Conservation (phyloP, 1,284 basidiomycete genomes). For the Fomes fomentarius region DNA sequence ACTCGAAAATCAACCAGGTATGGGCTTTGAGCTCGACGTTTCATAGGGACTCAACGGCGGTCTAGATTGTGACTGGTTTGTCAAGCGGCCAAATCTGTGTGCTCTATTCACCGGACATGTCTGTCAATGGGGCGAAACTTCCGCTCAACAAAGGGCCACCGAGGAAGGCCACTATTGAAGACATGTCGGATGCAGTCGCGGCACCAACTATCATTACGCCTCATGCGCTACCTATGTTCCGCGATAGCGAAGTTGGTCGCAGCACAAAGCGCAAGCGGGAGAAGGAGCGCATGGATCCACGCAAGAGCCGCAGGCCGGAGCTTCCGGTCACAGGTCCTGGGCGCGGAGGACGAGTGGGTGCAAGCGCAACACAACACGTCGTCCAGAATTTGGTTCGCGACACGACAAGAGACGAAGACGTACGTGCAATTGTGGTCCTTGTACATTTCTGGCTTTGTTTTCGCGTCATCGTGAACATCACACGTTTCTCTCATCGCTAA, state of each 20-base stretch:
- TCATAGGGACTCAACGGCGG: constrained; percentile 8
- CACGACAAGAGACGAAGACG: constrained; percentile 88
- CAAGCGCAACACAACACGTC: constrained; percentile 93
- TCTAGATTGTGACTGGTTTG: constrained; percentile 81
- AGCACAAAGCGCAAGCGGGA: constrained; percentile 86
- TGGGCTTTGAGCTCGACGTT: constrained; percentile 27
- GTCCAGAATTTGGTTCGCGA: constrained; percentile 93
- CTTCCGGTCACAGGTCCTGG: constrained; percentile 92
- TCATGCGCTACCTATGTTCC: constrained; percentile 88
- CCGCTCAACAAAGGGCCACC: constrained; percentile 78
- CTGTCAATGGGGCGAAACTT: constrained; percentile 90
- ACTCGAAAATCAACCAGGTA: constrained; percentile 97
- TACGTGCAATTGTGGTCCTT: constrained; percentile 52
- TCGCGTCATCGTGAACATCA: constrained; percentile 18
- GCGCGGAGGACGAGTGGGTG: constrained; percentile 90
- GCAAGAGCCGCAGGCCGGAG: constrained; percentile 90
- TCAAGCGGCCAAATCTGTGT: constrained; percentile 90
- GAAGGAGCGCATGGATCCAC: constrained; percentile 84
- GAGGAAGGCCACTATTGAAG: constrained; percentile 75
- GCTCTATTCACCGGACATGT: constrained; percentile 87
- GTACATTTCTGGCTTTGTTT: constrained; percentile 18
- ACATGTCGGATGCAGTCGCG: constrained; percentile 83
- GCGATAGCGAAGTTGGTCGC: constrained; percentile 75
- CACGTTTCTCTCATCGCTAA: constrained; percentile 17
- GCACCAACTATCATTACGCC: constrained; percentile 88